These are phyloP conservation scores for Bertia moriformis DNA, from an alignment of 2,329 filamentous ascomycete species.

Conservation along the genomic window DNA sequence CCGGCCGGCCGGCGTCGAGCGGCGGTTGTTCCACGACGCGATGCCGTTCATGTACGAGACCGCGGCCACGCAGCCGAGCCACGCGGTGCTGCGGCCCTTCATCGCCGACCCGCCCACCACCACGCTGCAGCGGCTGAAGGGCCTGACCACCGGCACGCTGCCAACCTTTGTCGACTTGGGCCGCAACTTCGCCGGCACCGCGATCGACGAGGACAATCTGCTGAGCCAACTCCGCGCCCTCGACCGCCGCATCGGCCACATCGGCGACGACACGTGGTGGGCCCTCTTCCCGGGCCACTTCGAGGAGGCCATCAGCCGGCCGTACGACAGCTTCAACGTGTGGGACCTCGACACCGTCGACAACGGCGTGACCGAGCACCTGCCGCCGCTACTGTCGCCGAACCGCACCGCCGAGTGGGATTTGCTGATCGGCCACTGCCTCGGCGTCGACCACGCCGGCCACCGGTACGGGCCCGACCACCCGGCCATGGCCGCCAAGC, in stretches of 20 bases:
- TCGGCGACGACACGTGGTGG: conserved; percentile 98
- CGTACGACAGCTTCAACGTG: conserved; percentile 96
- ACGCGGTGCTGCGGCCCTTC: conserved; percentile 83
- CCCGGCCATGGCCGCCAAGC: conserved; percentile 76
- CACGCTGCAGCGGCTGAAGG: conserved; percentile 83
- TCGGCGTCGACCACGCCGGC: conserved; percentile 92
- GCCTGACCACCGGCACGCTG: conserved; percentile 82
- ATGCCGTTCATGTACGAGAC: conserved; percentile 78
- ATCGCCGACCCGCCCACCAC: conserved; percentile 94
- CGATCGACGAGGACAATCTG: conserved; percentile 83
- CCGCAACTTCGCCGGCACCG: conserved; percentile 86
- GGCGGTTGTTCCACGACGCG: conserved; percentile 68
- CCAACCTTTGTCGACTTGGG: conserved; percentile 90
- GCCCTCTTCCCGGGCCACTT: conserved; percentile 89
- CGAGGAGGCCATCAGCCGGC: conserved; percentile 66
- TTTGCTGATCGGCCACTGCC: conserved; percentile 81
- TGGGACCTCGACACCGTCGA: conserved; percentile 96
- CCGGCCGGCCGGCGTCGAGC: conserved; percentile 34
- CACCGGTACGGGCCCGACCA: conserved; percentile 93
- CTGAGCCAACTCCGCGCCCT: conserved; percentile 51
- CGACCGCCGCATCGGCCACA: conserved; percentile 66
- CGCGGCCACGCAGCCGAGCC: conserved; percentile 56
- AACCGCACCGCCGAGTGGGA: conserved; percentile 66
- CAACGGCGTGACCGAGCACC: conserved; percentile 81
- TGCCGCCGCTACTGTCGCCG: conserved; percentile 65